A percentile compares a stretch with the other conserved stretches of the same genome.
Conservation (phyloP, 2,329 filamentous ascomycete species). For the Trichocomaceae sp. region DNA sequence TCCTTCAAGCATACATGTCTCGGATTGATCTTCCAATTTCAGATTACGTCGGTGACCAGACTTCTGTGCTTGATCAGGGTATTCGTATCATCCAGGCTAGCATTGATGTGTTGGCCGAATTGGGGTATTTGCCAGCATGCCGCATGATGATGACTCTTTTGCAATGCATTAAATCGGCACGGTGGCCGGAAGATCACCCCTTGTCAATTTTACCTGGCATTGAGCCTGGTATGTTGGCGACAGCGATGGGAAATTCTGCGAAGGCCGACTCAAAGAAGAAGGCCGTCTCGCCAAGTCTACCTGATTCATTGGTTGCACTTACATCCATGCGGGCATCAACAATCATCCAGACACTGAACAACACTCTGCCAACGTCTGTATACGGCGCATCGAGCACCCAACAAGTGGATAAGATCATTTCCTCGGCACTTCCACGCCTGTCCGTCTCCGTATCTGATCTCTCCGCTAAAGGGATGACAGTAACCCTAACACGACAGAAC, state of each 20-base stretch:
- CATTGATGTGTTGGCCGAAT: conserved; percentile 86
- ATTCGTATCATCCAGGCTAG: conserved; percentile 95
- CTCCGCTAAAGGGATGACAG: conserved; percentile 55
- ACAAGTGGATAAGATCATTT: conserved; percentile 45
- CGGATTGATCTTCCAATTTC: conserved; percentile 87
- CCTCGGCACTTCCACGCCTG: conserved; percentile 63
- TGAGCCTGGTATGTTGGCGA: conserved; percentile 20
- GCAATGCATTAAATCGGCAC: conserved; percentile 85
- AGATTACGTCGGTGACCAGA: conserved; percentile 94
- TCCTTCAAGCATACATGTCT: conserved; percentile 92
- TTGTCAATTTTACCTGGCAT: conserved; percentile 74
- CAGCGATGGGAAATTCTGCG: conserved; percentile 9
- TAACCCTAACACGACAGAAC: conserved; percentile 60
- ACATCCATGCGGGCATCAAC: conserved; percentile 24
- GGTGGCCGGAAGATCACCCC: conserved; percentile 79
- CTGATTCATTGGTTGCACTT: conserved; percentile 26
- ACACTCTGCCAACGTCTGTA: conserved; percentile 27
- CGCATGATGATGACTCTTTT: conserved; percentile 76
- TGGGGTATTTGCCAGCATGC: conserved; percentile 73
- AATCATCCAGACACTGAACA: conserved; percentile 24
- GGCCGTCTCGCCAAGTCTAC: conserved; percentile 14
- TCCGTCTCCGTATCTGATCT: conserved; percentile 54
- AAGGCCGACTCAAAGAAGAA: conserved; percentile 2
- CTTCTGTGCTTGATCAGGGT: conserved; percentile 80
- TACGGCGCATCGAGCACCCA: not conserved